Evolutionary conservation across 306 rosid species (phyloP), one percentile per base, ranked within the genome.

Genomic region (Prunus dulcis): DNA sequence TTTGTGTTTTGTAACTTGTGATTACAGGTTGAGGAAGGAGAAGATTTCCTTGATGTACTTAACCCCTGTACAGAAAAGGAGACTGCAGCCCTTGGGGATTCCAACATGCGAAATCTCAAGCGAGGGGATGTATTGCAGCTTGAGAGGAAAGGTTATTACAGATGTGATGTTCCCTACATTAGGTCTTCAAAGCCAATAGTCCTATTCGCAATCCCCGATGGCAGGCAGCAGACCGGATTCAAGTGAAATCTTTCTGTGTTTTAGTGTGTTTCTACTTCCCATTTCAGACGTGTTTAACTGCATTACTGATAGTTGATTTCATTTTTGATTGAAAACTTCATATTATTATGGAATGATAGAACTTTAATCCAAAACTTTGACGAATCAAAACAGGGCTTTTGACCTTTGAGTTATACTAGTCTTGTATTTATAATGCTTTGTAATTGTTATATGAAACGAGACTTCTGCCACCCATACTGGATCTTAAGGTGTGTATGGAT

Each of bases 101-200:
- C 97, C 53, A 91, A 95, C 84, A 83, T 95, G 88, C 84, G 97
- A 69, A 92, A 84, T 78, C 76, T 95, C 49, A 78, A 90, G 86
- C 82, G 82, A 20, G 97, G 97, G 28, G 97, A 95, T 8, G 1
- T 89, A 64, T 78, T 95, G 91, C 99, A 92, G 86, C 89, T 92
- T 71, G 99, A 95, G 89, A 84, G 99, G 80, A 92, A 92, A 76
- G 97, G 97, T n/a, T 95, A 92, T 71, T 92, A 89, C 87, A 87
- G 88, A 84, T 90, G 99, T 58, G 99, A 95, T 81, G 92, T 70
- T 64, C 96, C 98, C 51, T 89, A 86, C 74, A 4, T 89, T 53
- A 82, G 90, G 52, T 81, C 91, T 27, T 87, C 95, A 65, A 89
- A 88, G 77, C 96, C 97, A 17, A 74, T 92, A 0, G 95, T 90